Evolutionary conservation across 2,329 filamentous ascomycete genomes (phyloP).

Genomic region (Cyphellophora attinorum): DNA sequence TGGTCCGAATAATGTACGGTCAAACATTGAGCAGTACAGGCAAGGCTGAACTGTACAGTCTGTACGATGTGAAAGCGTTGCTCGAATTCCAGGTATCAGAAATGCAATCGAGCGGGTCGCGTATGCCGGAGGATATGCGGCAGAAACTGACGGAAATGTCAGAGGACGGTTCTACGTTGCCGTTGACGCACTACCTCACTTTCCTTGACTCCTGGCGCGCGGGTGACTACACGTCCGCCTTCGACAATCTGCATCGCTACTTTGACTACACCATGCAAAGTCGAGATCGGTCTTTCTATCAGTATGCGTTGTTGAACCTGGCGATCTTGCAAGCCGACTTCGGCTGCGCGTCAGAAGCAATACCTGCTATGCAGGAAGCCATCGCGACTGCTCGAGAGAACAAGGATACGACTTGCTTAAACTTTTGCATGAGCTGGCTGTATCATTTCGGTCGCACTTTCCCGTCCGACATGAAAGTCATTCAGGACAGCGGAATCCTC

Average conservation of each 20-base stretch:
- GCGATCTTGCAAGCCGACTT: slow-evolving; percentile 93
- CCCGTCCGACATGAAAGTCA: slow-evolving; percentile 60
- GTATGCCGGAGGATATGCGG: slow-evolving; percentile 66
- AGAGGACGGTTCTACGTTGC: slow-evolving; percentile 18
- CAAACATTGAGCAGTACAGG: slow-evolving; percentile 31
- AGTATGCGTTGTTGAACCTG: slow-evolving; percentile 88
- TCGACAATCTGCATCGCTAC: slow-evolving; percentile 86
- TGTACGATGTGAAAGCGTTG: slow-evolving; percentile 69
- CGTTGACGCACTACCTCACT: slow-evolving; percentile 31
- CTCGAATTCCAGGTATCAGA: slow-evolving; percentile 82
- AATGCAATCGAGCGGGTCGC: slow-evolving; percentile 72
- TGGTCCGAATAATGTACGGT: slow-evolving; percentile 44
- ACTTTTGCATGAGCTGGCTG: slow-evolving; percentile 92
- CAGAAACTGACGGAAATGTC: slow-evolving; percentile 61
- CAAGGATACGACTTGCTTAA: slow-evolving; percentile 82
- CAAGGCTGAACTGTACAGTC: slow-evolving; percentile 40
- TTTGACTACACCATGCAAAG: slow-evolving; percentile 94
- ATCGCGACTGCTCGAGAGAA: slow-evolving; percentile 92
- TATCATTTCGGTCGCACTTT: slow-evolving; percentile 88
- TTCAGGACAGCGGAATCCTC: slow-evolving; percentile 63
- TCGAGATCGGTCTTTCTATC: slow-evolving; percentile 75
- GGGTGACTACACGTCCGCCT: slow-evolving; percentile 80
- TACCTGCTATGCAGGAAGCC: slow-evolving; percentile 90
- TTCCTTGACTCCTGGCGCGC: slow-evolving; percentile 89
- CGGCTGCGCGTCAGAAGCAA: slow-evolving; percentile 77